These are phyloP conservation scores for Orychophragmus violaceus DNA, from an alignment of 345 rosid genomes.

Conservation along the genomic window DNA sequence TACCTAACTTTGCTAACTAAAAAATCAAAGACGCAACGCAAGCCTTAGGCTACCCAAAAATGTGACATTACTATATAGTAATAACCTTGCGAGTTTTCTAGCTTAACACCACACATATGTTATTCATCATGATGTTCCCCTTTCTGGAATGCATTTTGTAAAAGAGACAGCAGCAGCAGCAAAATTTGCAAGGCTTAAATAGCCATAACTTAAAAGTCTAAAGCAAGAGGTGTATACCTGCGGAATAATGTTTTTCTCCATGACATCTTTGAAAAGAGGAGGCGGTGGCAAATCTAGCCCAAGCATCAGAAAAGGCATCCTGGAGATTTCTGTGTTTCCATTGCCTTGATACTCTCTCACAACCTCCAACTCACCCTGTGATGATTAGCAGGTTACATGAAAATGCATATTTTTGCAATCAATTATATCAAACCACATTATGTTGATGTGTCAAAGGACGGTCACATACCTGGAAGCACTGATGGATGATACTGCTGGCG, in stretches of 20 bases:
- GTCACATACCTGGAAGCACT: slow-evolving; percentile 80
- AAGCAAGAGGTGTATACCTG: slow-evolving; percentile 49
- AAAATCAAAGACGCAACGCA: background rate
- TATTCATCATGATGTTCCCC: background rate
- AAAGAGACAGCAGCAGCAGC: background rate
- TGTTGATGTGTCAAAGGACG: background rate
- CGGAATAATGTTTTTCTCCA: slow-evolving; percentile 99
- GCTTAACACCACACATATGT: background rate
- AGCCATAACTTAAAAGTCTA: background rate
- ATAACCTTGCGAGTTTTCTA: background rate
- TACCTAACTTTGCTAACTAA: background rate
- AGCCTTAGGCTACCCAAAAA: background rate
- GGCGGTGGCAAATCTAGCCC: slow-evolving; percentile 98
- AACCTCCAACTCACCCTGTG: slow-evolving; percentile 86
- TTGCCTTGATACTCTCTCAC: slow-evolving; percentile 65
- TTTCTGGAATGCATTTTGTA: background rate
- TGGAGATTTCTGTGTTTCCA: slow-evolving; percentile 49
- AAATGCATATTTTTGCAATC: background rate
- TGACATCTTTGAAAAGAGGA: slow-evolving; percentile 92
- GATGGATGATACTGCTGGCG: slow-evolving; percentile 66
- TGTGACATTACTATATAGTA: background rate
- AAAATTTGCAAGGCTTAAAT: background rate
- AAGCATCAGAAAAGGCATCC: slow-evolving; percentile 95
- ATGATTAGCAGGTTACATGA: background rate
- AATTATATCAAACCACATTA: background rate